These are phyloP conservation scores for Fusarium beomiforme DNA, from an alignment of 2,329 filamentous ascomycete genomes.

Conservation along the genomic window DNA sequence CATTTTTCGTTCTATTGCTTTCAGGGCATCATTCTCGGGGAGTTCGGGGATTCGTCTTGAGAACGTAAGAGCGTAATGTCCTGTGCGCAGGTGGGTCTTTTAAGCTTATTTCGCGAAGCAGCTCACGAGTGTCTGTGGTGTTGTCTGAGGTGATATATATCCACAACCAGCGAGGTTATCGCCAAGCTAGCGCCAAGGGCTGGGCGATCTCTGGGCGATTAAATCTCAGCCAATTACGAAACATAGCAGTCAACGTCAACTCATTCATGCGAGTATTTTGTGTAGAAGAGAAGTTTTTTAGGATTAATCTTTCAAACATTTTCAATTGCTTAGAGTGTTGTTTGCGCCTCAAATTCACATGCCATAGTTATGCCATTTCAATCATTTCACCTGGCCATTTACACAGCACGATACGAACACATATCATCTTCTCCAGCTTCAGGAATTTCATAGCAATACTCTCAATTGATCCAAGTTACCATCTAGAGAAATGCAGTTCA, in stretches of 20 bases:
- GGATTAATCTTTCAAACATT: not conserved
- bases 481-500: not conserved
- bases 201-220: slow-evolving; percentile 37
- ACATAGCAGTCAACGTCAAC: slow-evolving; percentile 7
- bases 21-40: slow-evolving; percentile 1
- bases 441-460: not conserved
- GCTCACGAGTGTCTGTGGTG: not conserved
- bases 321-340: not conserved
- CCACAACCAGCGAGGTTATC: slow-evolving; percentile 19
- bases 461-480: fast-evolving
- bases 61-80: not conserved
- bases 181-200: slow-evolving; percentile 35
- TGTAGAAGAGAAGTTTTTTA: not conserved
- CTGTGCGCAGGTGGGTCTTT: slow-evolving; percentile 8
- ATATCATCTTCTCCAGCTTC: not conserved
- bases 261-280: fast-evolving
- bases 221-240: slow-evolving; percentile 9
- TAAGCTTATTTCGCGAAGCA: slow-evolving; percentile 37
- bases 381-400: not conserved
- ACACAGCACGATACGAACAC: not conserved
- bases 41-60: slow-evolving; percentile 23
- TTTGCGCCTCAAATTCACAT: not conserved
- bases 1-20: not conserved
- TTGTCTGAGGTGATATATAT: not conserved
- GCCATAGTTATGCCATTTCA: not conserved